Evolutionary conservation across 225 moss, liverwort and hornwort genomes (phyloP), one percentile per base, ranked within the genome.

Genomic region (Ulota crispa): DNA sequence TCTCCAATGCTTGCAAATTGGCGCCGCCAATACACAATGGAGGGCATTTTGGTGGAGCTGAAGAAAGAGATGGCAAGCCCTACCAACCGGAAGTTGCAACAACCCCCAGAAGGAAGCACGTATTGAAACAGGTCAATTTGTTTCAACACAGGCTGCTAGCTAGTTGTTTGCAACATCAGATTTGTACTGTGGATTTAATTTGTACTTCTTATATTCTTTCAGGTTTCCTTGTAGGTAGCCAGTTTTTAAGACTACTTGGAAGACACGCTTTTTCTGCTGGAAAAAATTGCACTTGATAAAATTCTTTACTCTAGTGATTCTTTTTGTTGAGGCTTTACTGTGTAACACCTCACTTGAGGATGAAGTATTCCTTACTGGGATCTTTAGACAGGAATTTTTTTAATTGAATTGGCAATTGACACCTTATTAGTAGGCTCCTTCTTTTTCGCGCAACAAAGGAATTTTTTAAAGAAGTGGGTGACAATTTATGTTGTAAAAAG

Each of bases 11-110:
- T 97, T 73, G 95, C 95, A 19, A 95, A 95, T 85, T 97, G 95
- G 97, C 94, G 95, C 37, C 93, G 95, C 67, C 91, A 93, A 73
- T 94, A 89, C 76, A 97, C 97, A 1, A 97, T 97, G 94, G 95
- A 97, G 82, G 91, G 83, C 70, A 95, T 97, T 72, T 83, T 97
- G 78, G 89, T 93, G 13, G 97, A 97, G 83, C 88, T 95, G 18
- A 95, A 97, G 80, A 93, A 95, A 61, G 97, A 95, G 86, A 97
- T 97, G 95, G 92, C 93, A 34, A 86, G 93, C 55, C 86, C 95
- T 41, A 69, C 89, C 11, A 97, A 97, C 85, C 90, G 94, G 27
- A 97, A 97, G 83, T 70, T 97, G 64, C 97, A 95, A 86, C 97
- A 97, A 88, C 95, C 97, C 18, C 89, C 95, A 14, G 95, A 97